These are phyloP conservation scores for Wickerhamiella sergipiensis DNA, from an alignment of 805 yeast genomes.

Conservation along the genomic window DNA sequence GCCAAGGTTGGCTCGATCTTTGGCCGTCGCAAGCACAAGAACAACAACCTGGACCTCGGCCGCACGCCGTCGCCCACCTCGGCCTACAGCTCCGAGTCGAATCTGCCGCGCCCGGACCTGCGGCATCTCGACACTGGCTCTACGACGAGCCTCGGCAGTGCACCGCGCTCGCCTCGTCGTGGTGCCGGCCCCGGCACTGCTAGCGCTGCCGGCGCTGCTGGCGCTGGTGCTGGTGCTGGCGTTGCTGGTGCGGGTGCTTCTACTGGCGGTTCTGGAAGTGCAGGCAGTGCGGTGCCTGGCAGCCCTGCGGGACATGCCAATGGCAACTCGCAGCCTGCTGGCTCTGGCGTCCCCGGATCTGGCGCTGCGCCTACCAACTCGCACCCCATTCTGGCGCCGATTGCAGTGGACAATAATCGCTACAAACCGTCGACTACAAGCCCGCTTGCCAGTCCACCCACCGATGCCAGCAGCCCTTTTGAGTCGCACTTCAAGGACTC, in stretches of 20 bases:
- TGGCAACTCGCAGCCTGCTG: not conserved
- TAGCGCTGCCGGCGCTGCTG: not conserved
- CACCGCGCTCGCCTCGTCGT: constrained; percentile 15
- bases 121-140: constrained; percentile 3
- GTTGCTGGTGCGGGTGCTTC: too few species aligned
- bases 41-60: constrained; percentile 7
- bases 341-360: too few species aligned
- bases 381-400: not conserved
- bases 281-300: too few species aligned
- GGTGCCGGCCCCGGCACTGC: not conserved
- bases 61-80: constrained; percentile 9
- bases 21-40: constrained; percentile 20
- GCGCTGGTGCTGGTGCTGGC: not conserved
- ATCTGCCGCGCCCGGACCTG: not conserved
- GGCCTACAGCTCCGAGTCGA: constrained; percentile 1
- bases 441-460: not conserved
- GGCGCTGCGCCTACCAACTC: not conserved
- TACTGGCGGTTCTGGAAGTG: too few species aligned
- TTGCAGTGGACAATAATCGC: not conserved
- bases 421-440: not conserved
- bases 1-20: constrained; percentile 27
- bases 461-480: not conserved
- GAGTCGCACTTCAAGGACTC: not conserved
- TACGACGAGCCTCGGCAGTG: constrained; percentile 4
- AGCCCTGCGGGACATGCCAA: not conserved